Conservation (phyloP, 257 asterid species). For the Plantago major region DNA sequence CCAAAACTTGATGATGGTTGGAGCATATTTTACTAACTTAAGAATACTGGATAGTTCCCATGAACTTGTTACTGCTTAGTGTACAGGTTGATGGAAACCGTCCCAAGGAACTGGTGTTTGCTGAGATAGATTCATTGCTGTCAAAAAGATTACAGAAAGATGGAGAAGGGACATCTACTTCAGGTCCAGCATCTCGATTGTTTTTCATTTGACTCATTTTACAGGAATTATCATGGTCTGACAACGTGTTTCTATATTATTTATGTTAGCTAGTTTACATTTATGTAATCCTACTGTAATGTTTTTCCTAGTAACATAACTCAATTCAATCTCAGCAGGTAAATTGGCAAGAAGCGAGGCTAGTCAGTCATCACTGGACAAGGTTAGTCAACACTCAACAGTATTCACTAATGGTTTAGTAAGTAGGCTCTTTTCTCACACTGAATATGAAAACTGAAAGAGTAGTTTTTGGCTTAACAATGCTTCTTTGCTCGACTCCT, state of each 20-base stretch:
- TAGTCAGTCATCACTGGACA: slow-evolving; percentile 31
- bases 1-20: slow-evolving; percentile 13
- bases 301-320: no score
- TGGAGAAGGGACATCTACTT: slow-evolving; percentile 37
- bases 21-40: slow-evolving; percentile 12
- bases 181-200: slow-evolving; percentile 36
- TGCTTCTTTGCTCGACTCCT: slow-evolving; percentile 24
- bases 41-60: slow-evolving; percentile 6
- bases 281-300: no score
- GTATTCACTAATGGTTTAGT: slow-evolving; percentile 6
- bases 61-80: slow-evolving; percentile 19
- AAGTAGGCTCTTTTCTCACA: not conserved
- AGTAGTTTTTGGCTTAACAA: slow-evolving; percentile 11
- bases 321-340: slow-evolving; percentile 23
- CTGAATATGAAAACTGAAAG: not conserved
- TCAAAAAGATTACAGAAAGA: slow-evolving; percentile 37
- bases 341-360: slow-evolving; percentile 31
- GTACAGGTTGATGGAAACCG: slow-evolving; percentile 80
- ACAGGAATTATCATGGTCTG: slow-evolving; percentile 3
- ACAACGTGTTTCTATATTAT: not conserved
- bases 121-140: slow-evolving; percentile 60
- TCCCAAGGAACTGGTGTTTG: slow-evolving; percentile 59
- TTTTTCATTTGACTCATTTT: slow-evolving; percentile 10
- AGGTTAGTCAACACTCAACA: slow-evolving; percentile 47
- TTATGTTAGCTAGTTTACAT: no score